These are phyloP conservation scores for Moricandia moricandioides DNA, from an alignment of 345 rosid genomes.

Conservation along the genomic window DNA sequence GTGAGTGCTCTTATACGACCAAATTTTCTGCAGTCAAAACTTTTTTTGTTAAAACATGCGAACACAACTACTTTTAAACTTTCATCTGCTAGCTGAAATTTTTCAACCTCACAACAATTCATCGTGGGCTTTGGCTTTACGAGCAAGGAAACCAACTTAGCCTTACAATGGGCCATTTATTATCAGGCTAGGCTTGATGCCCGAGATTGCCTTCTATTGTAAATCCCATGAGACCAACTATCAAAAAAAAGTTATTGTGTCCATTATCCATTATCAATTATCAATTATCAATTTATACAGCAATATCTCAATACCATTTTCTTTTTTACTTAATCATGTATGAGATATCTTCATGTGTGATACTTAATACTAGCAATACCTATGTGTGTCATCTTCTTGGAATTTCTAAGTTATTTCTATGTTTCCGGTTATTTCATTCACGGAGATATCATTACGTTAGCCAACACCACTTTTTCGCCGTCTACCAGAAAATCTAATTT, in stretches of 20 bases:
- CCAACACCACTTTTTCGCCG: too few species aligned
- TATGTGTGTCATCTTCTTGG: too few species aligned
- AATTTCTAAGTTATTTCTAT: too few species aligned
- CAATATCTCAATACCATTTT: background rate
- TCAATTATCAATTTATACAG: background rate
- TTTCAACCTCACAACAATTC: background rate
- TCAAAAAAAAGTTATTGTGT: background rate
- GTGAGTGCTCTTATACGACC: background rate
- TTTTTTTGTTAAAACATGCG: background rate
- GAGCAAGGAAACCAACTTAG: background rate
- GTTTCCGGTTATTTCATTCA: too few species aligned
- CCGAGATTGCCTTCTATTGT: background rate
- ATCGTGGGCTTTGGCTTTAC: background rate
- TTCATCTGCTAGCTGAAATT: background rate
- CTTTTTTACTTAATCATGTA: too few species aligned
- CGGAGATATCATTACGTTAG: too few species aligned
- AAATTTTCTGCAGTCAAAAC: background rate
- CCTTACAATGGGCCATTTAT: background rate
- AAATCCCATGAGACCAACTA: background rate
- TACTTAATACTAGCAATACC: too few species aligned
- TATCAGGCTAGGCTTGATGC: background rate
- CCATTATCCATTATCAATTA: background rate
- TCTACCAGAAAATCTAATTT: too few species aligned
- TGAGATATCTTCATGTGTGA: too few species aligned
- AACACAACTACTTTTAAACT: background rate